Conservation (phyloP, 805 yeast species). For the Candida methanosorbosa region DNA sequence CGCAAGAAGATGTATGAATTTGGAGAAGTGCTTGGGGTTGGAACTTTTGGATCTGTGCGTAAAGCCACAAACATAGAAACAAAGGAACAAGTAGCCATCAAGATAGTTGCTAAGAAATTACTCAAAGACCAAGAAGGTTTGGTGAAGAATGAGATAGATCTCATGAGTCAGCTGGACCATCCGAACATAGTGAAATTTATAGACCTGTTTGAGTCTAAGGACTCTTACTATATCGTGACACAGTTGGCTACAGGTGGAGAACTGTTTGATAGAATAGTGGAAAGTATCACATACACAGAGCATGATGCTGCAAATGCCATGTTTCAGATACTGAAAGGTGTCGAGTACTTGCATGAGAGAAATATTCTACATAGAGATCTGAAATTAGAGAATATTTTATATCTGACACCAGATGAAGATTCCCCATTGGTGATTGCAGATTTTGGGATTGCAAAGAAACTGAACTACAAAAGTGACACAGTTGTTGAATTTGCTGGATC, state of each 20-base stretch:
- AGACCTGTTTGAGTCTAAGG: conserved; percentile 83
- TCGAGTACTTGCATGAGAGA: conserved; percentile 57
- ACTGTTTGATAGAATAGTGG: conserved; percentile 69
- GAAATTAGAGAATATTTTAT: conserved; percentile 79
- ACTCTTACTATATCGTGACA: conserved; percentile 78
- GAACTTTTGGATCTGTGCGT: conserved; percentile 83
- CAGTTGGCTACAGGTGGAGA: conserved; percentile 90
- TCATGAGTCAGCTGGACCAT: conserved; percentile 56
- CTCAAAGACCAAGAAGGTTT: conserved; percentile 53
- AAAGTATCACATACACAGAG: conserved; percentile 71
- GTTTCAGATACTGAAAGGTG: conserved; percentile 60
- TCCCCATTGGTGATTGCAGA: conserved; percentile 75
- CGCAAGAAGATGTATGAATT: conserved; percentile 59
- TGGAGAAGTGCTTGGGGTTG: conserved; percentile 81
- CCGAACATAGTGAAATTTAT: conserved; percentile 74
- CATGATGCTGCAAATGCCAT: conserved; percentile 65
- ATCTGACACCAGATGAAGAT: conserved; percentile 39
- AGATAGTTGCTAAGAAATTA: conserved; percentile 71
- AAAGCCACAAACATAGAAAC: conserved; percentile 45
- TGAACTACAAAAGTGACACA: conserved; percentile 13
- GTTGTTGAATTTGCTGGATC: conserved; percentile 78
- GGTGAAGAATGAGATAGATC: conserved; percentile 61
- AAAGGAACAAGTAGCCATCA: conserved; percentile 69
- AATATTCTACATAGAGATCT: conserved; percentile 82
- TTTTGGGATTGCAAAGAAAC: conserved; percentile 77